These are phyloP conservation scores for Paxillus involutus DNA, from an alignment of 768 basidiomycete species.

Conservation along the genomic window DNA sequence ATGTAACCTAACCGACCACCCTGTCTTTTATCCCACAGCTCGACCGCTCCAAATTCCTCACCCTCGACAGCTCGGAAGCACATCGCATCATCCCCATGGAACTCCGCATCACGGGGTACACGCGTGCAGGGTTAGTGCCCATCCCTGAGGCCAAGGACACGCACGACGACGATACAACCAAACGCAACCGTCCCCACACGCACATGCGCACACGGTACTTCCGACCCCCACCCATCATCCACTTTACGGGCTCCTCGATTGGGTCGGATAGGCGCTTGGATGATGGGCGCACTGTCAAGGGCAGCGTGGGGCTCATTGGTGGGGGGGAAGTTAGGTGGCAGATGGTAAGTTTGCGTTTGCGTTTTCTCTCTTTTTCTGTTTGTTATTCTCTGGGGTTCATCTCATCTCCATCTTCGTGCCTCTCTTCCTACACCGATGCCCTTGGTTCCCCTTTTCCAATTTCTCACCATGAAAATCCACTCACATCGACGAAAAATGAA, in stretches of 20 bases:
- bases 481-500: too few relatives aligned
- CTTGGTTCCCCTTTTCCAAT: too few relatives aligned
- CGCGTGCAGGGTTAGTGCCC: conserved; percentile 23
- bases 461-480: too few relatives aligned
- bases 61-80: conserved; percentile 39
- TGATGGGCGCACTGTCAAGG: conserved; percentile 36
- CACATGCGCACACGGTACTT: conserved; percentile 20
- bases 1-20: not conserved
- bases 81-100: conserved; percentile 55
- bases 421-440: too few relatives aligned
- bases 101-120: conserved; percentile 41
- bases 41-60: conserved; percentile 28
- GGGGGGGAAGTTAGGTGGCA: conserved; percentile 54
- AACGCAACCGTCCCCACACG: not conserved
- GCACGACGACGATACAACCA: conserved; percentile 7
- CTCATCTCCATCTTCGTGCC: not conserved
- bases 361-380: too few relatives aligned
- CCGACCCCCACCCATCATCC: conserved; percentile 48
- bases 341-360: conserved; percentile 35
- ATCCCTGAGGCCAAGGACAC: conserved; percentile 4
- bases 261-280: conserved; percentile 36
- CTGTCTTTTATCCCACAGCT: conserved; percentile 14
- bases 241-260: conserved; percentile 44
- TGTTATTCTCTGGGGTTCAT: too few relatives aligned
- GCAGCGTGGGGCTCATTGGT: conserved; percentile 47